Conservation (phyloP, 108 stramenopile species). For the Cyclostephanos invisitatus region DNA sequence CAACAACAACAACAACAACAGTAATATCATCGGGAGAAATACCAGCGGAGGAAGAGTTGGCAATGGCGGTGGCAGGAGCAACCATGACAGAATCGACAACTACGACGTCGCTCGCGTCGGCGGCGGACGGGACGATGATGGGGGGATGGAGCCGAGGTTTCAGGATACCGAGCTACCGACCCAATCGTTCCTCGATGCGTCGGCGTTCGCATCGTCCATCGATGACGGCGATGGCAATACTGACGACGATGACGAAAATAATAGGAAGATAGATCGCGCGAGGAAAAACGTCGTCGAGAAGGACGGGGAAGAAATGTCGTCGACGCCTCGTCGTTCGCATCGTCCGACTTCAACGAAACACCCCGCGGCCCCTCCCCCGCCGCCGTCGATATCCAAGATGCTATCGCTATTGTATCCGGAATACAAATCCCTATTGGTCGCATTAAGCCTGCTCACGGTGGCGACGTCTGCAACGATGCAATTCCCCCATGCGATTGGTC, state of each 20-base stretch:
- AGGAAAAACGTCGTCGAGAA: neutral
- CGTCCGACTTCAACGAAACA: too few species aligned
- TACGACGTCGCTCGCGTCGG: neutral
- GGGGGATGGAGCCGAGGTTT: constrained; percentile 13
- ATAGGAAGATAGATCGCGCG: too few species aligned
- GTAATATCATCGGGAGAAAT: too few species aligned
- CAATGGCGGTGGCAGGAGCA: neutral
- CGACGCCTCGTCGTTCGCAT: neutral
- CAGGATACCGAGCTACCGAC: constrained; percentile 17
- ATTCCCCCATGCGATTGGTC: constrained; percentile 41
- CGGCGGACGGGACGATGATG: neutral
- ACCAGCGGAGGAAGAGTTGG: too few species aligned
- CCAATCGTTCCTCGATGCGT: constrained; percentile 1
- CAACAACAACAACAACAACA: neutral
- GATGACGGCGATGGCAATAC: neutral
- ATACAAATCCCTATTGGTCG: constrained; percentile 19
- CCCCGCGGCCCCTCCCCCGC: constrained; percentile 7
- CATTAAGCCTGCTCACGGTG: constrained; percentile 36
- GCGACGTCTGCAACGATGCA: constrained; percentile 49
- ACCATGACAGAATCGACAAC: neutral
- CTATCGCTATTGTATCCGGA: constrained; percentile 40
- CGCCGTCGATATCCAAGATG: constrained; percentile 39
- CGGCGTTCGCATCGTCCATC: neutral
- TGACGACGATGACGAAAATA: neutral
- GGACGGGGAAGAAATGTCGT: neutral